phyloP scores from a whole-genome alignment of 2,329 filamentous ascomycete species.

The Phialocephala sp. region DNA sequence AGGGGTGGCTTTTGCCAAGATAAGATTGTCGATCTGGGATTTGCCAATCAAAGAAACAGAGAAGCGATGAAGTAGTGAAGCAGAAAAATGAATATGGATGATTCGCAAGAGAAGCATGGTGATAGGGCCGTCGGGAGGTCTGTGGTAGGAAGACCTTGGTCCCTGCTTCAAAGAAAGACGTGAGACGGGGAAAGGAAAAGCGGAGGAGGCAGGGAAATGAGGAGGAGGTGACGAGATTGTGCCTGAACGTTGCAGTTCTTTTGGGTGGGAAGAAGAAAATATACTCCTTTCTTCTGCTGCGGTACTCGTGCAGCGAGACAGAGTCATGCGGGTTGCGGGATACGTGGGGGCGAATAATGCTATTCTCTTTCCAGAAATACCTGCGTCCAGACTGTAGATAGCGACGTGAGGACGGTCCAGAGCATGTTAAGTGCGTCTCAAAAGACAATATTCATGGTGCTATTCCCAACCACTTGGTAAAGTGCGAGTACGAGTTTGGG shows the following conservation, averaged over 20 bases:
- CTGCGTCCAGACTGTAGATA: neutral
- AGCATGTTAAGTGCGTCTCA: neutral
- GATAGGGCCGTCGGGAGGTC: neutral
- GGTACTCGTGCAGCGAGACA: neutral
- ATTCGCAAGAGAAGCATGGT: too few species aligned
- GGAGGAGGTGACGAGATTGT: conserved; percentile 7
- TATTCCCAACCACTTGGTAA: conserved; percentile 3
- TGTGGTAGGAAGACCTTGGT: neutral
- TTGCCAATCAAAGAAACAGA: conserved; percentile 1
- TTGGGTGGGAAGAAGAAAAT: conserved; percentile 5
- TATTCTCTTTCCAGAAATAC: neutral
- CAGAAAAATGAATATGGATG: neutral
- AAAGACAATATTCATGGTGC: neutral
- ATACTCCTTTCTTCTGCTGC: conserved; percentile 1
- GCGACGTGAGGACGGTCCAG: neutral
- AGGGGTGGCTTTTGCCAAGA: neutral
- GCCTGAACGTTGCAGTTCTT: conserved; percentile 1
- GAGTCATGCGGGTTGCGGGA: neutral
- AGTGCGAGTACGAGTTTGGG: neutral
- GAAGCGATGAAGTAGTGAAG: neutral
- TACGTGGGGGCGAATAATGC: neutral
- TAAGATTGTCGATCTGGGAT: conserved; percentile 4
- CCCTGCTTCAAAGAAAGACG: neutral
- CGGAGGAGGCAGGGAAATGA: conserved; percentile 4
- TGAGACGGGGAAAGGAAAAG: neutral